These are phyloP conservation scores for Phytophthora fragariaefolia DNA, from an alignment of 352 stramenopile genomes.

Conservation along the genomic window DNA sequence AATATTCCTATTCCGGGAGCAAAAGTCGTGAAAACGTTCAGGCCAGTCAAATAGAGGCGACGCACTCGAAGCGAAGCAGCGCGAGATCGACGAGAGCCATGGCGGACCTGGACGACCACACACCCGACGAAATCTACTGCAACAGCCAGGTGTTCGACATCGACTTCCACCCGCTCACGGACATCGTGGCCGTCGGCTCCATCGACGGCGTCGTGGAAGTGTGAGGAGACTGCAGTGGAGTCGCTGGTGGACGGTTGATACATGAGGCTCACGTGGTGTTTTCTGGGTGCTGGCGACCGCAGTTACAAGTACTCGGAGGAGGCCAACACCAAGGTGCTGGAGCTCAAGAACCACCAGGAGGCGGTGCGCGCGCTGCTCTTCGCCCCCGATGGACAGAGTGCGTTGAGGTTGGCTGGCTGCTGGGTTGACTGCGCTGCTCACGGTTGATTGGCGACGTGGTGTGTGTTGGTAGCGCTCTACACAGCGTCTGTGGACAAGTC, in stretches of 20 bases:
- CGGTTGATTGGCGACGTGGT: constrained; percentile 4
- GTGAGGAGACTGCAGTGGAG: constrained; percentile 46
- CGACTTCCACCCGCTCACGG: constrained; percentile 78
- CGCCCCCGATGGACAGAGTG: constrained; percentile 79
- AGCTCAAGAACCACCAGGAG: constrained; percentile 81
- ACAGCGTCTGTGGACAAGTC: constrained; percentile 81
- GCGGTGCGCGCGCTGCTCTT: constrained; percentile 76
- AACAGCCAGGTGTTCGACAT: constrained; percentile 85
- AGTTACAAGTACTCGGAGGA: constrained; percentile 87
- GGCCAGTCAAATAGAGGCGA: constrained; percentile 55
- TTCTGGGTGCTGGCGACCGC: constrained; percentile 7
- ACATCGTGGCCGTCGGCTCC: constrained; percentile 77
- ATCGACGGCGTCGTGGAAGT: constrained; percentile 87
- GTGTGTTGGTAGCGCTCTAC: constrained; percentile 70
- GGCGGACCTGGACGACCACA: constrained; percentile 76
- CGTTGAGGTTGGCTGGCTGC: constrained; percentile 9
- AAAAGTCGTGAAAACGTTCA: constrained; percentile 21
- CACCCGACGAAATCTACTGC: constrained; percentile 80
- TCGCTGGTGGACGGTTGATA: too few relatives aligned
- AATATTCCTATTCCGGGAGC: neutral
- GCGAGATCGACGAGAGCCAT: constrained; percentile 34
- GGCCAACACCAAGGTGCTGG: constrained; percentile 69
- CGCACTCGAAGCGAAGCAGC: constrained; percentile 3
- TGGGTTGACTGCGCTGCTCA: constrained; percentile 15
- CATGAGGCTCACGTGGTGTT: neutral